Conservation (phyloP, 148 eudicot genomes). For the Polygonum aviculare region DNA sequence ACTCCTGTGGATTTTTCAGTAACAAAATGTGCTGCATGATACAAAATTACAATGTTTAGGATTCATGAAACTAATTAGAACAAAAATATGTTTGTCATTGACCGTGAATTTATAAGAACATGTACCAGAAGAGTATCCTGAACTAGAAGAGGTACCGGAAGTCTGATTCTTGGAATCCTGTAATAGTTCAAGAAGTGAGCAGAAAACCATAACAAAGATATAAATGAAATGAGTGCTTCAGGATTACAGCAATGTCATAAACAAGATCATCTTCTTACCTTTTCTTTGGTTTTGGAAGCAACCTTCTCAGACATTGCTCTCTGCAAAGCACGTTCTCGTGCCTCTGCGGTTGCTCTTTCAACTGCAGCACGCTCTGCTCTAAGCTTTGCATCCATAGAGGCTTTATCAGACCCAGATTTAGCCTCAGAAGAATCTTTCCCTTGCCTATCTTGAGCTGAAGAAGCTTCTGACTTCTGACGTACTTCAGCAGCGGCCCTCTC, state of each 20-base stretch:
- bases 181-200: conserved; percentile 9
- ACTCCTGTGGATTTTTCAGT: conserved; percentile 34
- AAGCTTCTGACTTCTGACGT: conserved; percentile 38
- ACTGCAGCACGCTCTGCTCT: conserved; percentile 93
- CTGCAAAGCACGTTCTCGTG: conserved; percentile 91
- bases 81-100: background rate
- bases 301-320: conserved; percentile 66
- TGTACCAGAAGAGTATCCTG: conserved; percentile 9
- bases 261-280: conserved; percentile 22
- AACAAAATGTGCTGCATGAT: background rate
- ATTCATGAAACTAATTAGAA: background rate
- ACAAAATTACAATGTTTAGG: background rate
- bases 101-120: background rate
- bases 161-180: conserved; percentile 50
- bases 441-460: conserved; percentile 48
- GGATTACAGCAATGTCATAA: background rate
- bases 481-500: conserved; percentile 34
- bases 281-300: conserved; percentile 33
- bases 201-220: background rate
- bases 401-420: conserved; percentile 46
- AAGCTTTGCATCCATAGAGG: conserved; percentile 59
- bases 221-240: background rate
- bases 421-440: conserved; percentile 41
- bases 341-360: conserved; percentile 94
- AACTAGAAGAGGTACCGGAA: conserved; percentile 17